These are phyloP conservation scores for Backusella parvicylindrica DNA, from an alignment of 192 early-diverging fungal species.

Conservation along the genomic window DNA sequence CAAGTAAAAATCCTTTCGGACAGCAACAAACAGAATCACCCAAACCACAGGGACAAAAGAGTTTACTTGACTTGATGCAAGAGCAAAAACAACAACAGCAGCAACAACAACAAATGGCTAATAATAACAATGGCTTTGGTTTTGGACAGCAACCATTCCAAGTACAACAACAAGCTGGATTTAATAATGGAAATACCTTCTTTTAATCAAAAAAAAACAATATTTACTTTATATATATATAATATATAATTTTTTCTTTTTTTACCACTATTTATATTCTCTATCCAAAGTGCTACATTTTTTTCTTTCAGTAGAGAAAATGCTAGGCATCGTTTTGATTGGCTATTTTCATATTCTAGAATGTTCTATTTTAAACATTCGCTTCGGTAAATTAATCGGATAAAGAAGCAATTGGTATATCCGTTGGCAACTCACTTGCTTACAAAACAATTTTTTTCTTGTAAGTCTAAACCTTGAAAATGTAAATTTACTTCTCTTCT, in stretches of 20 bases:
- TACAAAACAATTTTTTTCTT: no score
- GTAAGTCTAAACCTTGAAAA: no score
- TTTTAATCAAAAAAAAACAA: neutral
- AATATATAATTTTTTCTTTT: neutral
- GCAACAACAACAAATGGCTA: constrained; percentile 7
- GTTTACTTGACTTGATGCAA: constrained; percentile 21
- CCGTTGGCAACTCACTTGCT: no score
- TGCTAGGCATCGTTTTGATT: no score
- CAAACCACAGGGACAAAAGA: constrained; percentile 15
- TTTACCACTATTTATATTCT: neutral
- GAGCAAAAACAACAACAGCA: constrained; percentile 19
- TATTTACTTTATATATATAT: neutral
- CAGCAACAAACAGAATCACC: constrained; percentile 1
- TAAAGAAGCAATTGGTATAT: no score
- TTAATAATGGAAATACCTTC: neutral
- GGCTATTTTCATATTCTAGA: no score
- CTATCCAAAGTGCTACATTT: no score
- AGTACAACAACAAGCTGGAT: neutral
- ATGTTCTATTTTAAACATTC: no score
- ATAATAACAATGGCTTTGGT: neutral
- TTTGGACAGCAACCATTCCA: neutral
- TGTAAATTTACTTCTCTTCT: no score
- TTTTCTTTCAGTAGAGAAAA: no score
- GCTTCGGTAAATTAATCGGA: no score
- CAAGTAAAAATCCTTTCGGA: constrained; percentile 20